phyloP scores from a whole-genome alignment of 805 yeast genomes.

The Candida sithepensis region DNA sequence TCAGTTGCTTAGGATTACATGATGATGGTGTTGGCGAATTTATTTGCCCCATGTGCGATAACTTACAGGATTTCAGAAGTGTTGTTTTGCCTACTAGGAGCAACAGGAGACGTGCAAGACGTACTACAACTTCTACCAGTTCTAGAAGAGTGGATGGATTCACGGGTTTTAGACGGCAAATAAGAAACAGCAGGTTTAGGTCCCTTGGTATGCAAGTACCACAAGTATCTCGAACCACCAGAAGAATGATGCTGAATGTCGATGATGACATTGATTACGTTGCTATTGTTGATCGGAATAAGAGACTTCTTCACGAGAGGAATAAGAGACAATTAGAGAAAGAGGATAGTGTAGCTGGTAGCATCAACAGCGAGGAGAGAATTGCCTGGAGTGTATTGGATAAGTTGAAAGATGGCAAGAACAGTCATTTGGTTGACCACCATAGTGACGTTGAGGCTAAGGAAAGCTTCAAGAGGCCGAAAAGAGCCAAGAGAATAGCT shows the following conservation, averaged over 20 bases:
- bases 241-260: not conserved
- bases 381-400: constrained; percentile 31
- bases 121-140: constrained; percentile 4
- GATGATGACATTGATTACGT: constrained; percentile 22
- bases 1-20: constrained; percentile 28
- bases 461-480: constrained; percentile 14
- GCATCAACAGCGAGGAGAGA: constrained; percentile 13
- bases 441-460: not conserved
- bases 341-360: constrained; percentile 1
- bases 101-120: constrained; percentile 6
- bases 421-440: not conserved
- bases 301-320: constrained; percentile 10
- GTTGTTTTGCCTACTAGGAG: constrained; percentile 10
- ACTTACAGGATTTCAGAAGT: constrained; percentile 24
- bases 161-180: constrained; percentile 20
- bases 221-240: not conserved
- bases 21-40: constrained; percentile 21
- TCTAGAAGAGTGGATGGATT: constrained; percentile 1
- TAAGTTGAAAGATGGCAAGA: constrained; percentile 9
- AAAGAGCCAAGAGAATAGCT: constrained; percentile 4
- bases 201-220: constrained; percentile 16
- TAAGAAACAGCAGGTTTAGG: constrained; percentile 18
- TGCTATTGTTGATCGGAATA: constrained; percentile 21
- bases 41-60: constrained; percentile 36
- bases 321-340: constrained; percentile 3